Percentiles rank a stretch among this genome's conserved stretches.
Evolutionary conservation across 2,329 filamentous ascomycete species (phyloP).

Genomic region (Colletotrichum graminicola): DNA sequence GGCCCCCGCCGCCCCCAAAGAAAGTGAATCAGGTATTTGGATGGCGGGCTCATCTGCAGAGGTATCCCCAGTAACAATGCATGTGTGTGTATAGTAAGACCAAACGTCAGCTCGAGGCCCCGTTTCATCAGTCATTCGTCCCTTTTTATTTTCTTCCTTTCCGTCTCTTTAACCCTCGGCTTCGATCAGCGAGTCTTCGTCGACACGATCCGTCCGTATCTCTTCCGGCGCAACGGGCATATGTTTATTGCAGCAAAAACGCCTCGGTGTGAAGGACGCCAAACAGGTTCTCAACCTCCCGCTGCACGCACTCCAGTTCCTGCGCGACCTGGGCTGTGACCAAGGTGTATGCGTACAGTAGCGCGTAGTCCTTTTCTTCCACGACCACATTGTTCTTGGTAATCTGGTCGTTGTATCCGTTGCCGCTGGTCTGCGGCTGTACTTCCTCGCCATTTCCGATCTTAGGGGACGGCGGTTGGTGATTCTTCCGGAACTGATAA

Average conservation of each 20-base stretch:
- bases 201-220: neutral
- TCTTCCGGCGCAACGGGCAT: neutral
- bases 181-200: neutral
- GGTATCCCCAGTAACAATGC: conserved; percentile 5
- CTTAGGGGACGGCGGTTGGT: conserved; percentile 56
- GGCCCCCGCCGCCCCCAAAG: neutral
- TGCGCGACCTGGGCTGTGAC: conserved; percentile 76
- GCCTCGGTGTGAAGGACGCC: conserved; percentile 72
- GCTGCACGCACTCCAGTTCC: conserved; percentile 71
- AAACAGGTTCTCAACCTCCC: conserved; percentile 73
- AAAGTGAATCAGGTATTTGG: neutral
- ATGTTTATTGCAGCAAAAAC: conserved; percentile 64
- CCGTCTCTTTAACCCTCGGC: neutral
- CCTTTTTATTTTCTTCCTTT: conserved; percentile 1
- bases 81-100: neutral
- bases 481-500: conserved; percentile 84
- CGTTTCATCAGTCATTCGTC: conserved; percentile 7
- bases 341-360: conserved; percentile 90
- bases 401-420: conserved; percentile 31
- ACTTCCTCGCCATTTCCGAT: conserved; percentile 56
- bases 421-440: conserved; percentile 30
- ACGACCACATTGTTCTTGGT: conserved; percentile 55
- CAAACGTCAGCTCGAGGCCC: neutral
- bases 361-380: conserved; percentile 86
- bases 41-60: neutral